These are phyloP conservation scores for Cryphonectria naterciae DNA, from an alignment of 2,329 filamentous ascomycete genomes.

Conservation along the genomic window DNA sequence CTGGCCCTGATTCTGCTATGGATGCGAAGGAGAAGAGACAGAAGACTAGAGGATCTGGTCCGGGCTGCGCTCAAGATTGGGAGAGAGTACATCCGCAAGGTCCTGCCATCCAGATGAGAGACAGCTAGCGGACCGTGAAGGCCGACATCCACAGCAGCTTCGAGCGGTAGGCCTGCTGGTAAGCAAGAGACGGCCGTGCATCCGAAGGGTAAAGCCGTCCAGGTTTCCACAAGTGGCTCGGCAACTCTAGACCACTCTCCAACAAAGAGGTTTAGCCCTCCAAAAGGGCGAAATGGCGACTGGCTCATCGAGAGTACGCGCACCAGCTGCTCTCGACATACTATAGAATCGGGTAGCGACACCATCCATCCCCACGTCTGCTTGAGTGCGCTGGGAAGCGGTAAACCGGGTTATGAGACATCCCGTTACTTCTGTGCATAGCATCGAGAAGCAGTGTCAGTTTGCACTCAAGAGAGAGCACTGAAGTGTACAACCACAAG, in stretches of 20 bases:
- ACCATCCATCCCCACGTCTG: not conserved
- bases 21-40: conserved; percentile 73
- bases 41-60: conserved; percentile 74
- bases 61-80: conserved; percentile 62
- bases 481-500: not conserved
- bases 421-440: not conserved
- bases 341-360: not conserved
- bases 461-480: not conserved
- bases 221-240: not conserved
- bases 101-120: conserved; percentile 61
- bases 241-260: too few species aligned
- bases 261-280: not conserved
- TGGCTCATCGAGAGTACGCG: too few species aligned
- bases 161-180: not conserved
- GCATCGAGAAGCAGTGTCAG: too few species aligned
- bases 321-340: not conserved
- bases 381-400: not conserved
- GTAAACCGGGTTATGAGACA: not conserved
- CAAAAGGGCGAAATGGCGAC: not conserved
- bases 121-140: not conserved
- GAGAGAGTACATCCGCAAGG: conserved; percentile 62
- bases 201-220: not conserved
- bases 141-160: not conserved
- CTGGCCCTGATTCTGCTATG: conserved; percentile 70
- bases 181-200: not conserved